Evolutionary conservation across 768 basidiomycete genomes (phyloP).

Genomic region (Pisolithus sp.): DNA sequence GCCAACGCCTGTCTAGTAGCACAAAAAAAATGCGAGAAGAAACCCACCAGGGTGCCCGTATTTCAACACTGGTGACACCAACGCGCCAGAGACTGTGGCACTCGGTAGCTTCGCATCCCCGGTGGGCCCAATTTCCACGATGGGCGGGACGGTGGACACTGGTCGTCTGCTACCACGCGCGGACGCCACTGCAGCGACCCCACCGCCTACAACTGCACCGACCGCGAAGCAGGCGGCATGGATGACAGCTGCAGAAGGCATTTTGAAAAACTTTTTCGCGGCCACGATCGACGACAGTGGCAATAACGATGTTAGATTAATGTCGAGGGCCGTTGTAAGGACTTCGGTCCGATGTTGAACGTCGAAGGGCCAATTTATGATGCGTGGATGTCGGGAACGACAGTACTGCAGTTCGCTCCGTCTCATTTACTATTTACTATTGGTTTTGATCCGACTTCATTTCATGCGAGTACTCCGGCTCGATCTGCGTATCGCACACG

Average conservation of each 20-base stretch:
- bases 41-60: slow-evolving; percentile 76
- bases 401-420: too few species aligned
- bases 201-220: slow-evolving; percentile 77
- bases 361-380: too few species aligned
- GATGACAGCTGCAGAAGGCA: slow-evolving; percentile 44
- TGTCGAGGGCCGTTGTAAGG: too few species aligned
- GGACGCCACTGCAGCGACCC: slow-evolving; percentile 49
- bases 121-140: slow-evolving; percentile 40
- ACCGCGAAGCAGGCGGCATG: slow-evolving; percentile 76
- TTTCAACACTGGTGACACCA: slow-evolving; percentile 47
- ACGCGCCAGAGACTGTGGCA: slow-evolving; percentile 14
- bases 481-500: too few species aligned
- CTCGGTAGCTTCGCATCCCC: slow-evolving; percentile 40
- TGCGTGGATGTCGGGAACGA: too few species aligned
- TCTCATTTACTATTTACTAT: too few species aligned
- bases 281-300: neutral
- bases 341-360: too few species aligned
- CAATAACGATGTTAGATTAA: too few species aligned
- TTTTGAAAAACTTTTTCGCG: slow-evolving; percentile 9
- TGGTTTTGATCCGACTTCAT: too few species aligned
- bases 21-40: neutral
- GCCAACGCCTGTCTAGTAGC: neutral
- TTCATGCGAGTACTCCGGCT: too few species aligned
- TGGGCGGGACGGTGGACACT: slow-evolving; percentile 22
- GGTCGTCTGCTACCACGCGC: slow-evolving; percentile 25